phyloP scores from a whole-genome alignment of 768 basidiomycete species.

The Podaxis pistillaris region DNA sequence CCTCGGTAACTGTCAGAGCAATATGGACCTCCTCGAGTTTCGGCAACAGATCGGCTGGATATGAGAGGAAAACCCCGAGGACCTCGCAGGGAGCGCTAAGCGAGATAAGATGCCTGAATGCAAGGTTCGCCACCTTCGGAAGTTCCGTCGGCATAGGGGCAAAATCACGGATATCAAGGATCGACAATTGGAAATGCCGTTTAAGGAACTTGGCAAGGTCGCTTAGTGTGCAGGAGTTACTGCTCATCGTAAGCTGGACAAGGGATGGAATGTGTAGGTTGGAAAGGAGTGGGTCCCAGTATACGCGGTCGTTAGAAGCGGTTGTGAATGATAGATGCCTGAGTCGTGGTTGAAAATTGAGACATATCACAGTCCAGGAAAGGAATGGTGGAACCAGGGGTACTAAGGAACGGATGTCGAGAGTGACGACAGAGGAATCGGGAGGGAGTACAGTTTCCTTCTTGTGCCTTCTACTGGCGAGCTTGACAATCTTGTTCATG shows the following conservation, averaged over 20 bases:
- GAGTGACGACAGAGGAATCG: conserved; percentile 8
- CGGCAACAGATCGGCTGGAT: conserved; percentile 4
- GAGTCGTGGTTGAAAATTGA: conserved; percentile 8
- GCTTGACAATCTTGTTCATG: conserved; percentile 8
- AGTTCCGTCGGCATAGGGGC: conserved; percentile 8
- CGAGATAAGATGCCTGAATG: conserved; percentile 4
- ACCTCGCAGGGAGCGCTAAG: conserved; percentile 2
- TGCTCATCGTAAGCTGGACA: conserved; percentile 6
- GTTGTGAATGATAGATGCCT: conserved; percentile 13
- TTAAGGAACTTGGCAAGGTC: conserved; percentile 13
- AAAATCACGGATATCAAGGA: conserved; percentile 13
- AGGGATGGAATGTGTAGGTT: conserved; percentile 10
- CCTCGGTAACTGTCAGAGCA: conserved; percentile 1
- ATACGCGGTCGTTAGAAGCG: conserved; percentile 2
- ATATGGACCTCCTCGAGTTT: conserved; percentile 7
- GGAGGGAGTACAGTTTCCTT: neutral
- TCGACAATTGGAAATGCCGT: conserved; percentile 10
- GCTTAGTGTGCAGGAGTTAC: conserved; percentile 7
- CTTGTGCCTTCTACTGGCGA: conserved; percentile 3
- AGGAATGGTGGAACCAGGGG: conserved; percentile 13
- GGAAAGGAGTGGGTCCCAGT: conserved; percentile 12
- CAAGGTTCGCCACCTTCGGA: conserved; percentile 7
- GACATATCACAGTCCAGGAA: conserved; percentile 10
- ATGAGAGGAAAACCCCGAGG: conserved; percentile 6
- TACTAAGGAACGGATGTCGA: conserved; percentile 9